phyloP scores from a whole-genome alignment of 208 protist genomes.

The Strigomonas culicis region DNA sequence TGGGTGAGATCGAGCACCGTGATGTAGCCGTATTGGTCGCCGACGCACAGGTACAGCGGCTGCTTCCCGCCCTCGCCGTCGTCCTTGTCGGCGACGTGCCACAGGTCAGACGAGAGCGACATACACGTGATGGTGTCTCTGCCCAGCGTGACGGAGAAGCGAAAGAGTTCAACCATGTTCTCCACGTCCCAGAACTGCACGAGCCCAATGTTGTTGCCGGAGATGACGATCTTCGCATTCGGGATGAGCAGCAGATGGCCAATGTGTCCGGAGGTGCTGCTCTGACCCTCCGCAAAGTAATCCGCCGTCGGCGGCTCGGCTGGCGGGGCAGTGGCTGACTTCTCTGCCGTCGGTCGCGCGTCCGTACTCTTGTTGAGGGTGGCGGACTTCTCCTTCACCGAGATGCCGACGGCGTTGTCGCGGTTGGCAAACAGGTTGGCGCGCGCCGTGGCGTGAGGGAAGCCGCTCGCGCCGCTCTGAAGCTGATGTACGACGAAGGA shows the following conservation, averaged over 20 bases:
- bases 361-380: not conserved
- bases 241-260: constrained; percentile 31
- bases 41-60: constrained; percentile 36
- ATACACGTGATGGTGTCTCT: constrained; percentile 57
- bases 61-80: not conserved
- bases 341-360: not conserved
- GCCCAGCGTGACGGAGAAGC: constrained; percentile 49
- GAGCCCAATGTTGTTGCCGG: constrained; percentile 68
- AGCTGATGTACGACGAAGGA: not conserved
- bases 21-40: constrained; percentile 42
- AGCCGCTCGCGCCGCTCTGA: not conserved
- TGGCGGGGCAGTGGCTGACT: not conserved
- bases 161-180: constrained; percentile 51
- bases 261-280: constrained; percentile 33
- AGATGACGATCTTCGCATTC: constrained; percentile 43
- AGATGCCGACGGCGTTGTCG: not conserved
- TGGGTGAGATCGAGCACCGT: constrained; percentile 8
- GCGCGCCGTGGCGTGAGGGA: not conserved
- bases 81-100: not conserved
- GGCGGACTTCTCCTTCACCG: not conserved
- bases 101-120: constrained; percentile 19
- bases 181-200: constrained; percentile 82
- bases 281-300: constrained; percentile 26
- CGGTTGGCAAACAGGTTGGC: not conserved
- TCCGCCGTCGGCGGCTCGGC: not conserved